Conservation (phyloP, 495 filamentous ascomycete species). For the Aspergillus steynii region DNA sequence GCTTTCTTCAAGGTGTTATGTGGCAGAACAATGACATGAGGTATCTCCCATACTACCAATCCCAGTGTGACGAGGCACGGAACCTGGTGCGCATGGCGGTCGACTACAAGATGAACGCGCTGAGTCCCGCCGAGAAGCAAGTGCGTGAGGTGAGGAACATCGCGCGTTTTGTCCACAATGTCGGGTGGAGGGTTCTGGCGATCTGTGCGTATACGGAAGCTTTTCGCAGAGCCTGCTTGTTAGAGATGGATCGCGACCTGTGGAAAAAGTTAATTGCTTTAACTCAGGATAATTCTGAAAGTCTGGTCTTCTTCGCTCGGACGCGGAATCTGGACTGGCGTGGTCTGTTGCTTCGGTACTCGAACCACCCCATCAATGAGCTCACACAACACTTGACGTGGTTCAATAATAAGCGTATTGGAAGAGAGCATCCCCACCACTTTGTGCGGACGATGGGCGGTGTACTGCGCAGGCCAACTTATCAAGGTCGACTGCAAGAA, state of each 20-base stretch:
- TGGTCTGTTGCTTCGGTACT: constrained; percentile 19
- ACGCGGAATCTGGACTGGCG: constrained; percentile 33
- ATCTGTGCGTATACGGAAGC: constrained; percentile 34
- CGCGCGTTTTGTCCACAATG: constrained; percentile 3
- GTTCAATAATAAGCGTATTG: constrained; percentile 10
- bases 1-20: constrained; percentile 3
- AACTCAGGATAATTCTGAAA: constrained; percentile 23
- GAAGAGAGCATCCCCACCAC: constrained; percentile 25
- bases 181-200: constrained; percentile 37
- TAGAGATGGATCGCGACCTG: background rate
- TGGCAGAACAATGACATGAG: background rate
- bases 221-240: constrained; percentile 26
- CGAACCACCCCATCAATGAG: constrained; percentile 5
- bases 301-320: constrained; percentile 35
- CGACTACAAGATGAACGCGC: background rate
- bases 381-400: constrained; percentile 9
- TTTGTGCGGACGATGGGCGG: constrained; percentile 13
- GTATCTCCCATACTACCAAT: background rate
- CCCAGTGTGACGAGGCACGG: background rate
- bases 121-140: background rate
- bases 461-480: constrained; percentile 15
- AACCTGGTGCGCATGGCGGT: background rate
- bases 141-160: constrained; percentile 1
- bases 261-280: constrained; percentile 24
- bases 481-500: constrained; percentile 16